phyloP scores from a whole-genome alignment of 805 yeast species.

The Limtongia smithiae region DNA sequence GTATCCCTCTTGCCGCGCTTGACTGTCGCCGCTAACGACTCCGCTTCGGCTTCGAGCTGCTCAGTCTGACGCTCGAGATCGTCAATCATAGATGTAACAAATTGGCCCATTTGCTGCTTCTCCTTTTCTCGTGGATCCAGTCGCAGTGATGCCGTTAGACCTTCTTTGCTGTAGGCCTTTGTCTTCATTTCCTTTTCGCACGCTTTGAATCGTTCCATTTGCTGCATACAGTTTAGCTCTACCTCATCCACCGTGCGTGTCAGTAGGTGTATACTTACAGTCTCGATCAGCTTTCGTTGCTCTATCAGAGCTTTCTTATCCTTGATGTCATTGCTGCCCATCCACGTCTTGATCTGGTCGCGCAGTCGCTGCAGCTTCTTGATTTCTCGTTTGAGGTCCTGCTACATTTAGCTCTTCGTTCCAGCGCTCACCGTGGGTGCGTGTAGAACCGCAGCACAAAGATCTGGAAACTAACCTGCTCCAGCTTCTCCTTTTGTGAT shows the following conservation, averaged over 20 bases:
- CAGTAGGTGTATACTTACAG: constrained; percentile 33
- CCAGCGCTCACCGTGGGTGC: not conserved
- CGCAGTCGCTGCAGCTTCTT: constrained; percentile 89
- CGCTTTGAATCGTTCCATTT: constrained; percentile 94
- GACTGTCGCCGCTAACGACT: constrained; percentile 47
- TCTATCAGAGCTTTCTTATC: constrained; percentile 80
- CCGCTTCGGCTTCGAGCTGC: constrained; percentile 67
- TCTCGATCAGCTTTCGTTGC: constrained; percentile 60
- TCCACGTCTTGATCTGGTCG: constrained; percentile 94
- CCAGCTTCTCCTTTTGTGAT: constrained; percentile 90
- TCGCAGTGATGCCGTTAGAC: constrained; percentile 65
- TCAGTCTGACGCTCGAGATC: constrained; percentile 81
- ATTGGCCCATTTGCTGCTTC: constrained; percentile 66
- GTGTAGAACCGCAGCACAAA: not conserved
- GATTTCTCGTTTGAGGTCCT: constrained; percentile 89
- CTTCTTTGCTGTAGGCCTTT: constrained; percentile 91
- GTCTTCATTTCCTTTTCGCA: constrained; percentile 91
- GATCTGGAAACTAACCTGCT: constrained; percentile 41
- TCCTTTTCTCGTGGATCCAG: constrained; percentile 79
- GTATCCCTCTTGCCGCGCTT: constrained; percentile 61
- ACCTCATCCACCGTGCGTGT: too few species aligned
- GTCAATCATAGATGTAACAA: constrained; percentile 67
- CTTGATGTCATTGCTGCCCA: constrained; percentile 84
- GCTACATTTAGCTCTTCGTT: too few species aligned
- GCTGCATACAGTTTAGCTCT: constrained; percentile 36